Conservation (phyloP, 208 protist species). For the Trypanosoma rangeli region DNA sequence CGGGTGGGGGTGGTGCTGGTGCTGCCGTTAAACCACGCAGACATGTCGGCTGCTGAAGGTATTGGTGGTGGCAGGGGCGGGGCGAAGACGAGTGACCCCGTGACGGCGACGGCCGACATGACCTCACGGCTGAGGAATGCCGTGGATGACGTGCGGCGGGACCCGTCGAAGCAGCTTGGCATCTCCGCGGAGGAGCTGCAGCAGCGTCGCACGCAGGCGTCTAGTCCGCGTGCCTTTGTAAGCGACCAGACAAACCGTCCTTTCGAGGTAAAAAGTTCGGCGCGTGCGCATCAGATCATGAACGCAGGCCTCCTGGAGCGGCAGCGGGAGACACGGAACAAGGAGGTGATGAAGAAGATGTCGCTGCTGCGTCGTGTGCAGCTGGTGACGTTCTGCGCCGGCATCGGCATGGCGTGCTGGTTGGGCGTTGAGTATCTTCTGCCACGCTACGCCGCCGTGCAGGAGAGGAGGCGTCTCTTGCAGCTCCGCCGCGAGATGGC, state of each 20-base stretch:
- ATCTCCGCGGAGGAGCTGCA: slow-evolving; percentile 66
- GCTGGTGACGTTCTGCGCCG: slow-evolving; percentile 38
- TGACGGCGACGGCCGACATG: slow-evolving; percentile 37
- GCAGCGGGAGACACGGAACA: slow-evolving; percentile 68
- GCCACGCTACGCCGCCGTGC: slow-evolving; percentile 71
- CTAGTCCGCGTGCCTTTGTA: slow-evolving; percentile 45
- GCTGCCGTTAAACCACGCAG: neutral
- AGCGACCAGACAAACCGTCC: slow-evolving; percentile 35
- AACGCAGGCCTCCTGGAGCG: slow-evolving; percentile 53
- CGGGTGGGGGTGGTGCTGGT: neutral
- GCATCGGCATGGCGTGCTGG: slow-evolving; percentile 45
- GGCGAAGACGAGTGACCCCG: slow-evolving; percentile 33
- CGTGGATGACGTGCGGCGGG: slow-evolving; percentile 36
- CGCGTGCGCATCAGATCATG: slow-evolving; percentile 86
- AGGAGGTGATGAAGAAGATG: slow-evolving; percentile 55
- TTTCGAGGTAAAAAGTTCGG: slow-evolving; percentile 84
- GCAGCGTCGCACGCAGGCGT: slow-evolving; percentile 56
- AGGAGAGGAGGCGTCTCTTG: slow-evolving; percentile 54
- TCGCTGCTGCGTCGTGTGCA: slow-evolving; percentile 49
- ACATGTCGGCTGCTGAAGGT: neutral
- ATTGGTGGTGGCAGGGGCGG: slow-evolving; percentile 14
- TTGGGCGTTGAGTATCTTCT: slow-evolving; percentile 53
- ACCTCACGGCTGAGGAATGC: slow-evolving; percentile 35
- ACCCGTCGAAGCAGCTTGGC: slow-evolving; percentile 69
- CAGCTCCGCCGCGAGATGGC: slow-evolving; percentile 67